phyloP scores from a whole-genome alignment of 2,329 filamentous ascomycete genomes.

The Pezicula carpinea region DNA sequence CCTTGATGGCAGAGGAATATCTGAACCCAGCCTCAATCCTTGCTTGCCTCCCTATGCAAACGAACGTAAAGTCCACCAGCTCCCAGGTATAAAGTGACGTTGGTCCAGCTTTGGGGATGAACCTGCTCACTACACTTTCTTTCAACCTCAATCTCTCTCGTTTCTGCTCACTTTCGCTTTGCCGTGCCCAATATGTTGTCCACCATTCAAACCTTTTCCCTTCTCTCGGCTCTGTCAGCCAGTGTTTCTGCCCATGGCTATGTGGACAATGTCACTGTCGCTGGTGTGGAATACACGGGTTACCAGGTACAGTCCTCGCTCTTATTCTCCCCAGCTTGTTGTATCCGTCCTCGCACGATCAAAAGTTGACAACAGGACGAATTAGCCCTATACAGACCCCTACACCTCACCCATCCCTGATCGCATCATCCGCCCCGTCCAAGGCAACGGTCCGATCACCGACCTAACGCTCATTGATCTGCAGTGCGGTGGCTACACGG shows the following conservation, averaged over 20 bases:
- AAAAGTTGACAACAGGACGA: slow-evolving; percentile 19
- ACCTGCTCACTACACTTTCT: too few relatives aligned
- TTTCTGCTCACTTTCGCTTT: too few relatives aligned
- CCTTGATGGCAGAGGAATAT: too few relatives aligned
- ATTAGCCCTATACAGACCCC: slow-evolving; percentile 37
- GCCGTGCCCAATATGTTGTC: too few relatives aligned
- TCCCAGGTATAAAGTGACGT: too few relatives aligned
- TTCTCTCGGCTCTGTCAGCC: slow-evolving; percentile 22
- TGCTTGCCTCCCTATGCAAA: too few relatives aligned
- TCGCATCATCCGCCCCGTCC: slow-evolving; percentile 52
- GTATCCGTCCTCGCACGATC: not conserved
- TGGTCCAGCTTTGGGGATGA: too few relatives aligned
- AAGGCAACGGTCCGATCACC: slow-evolving; percentile 53
- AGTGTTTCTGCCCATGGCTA: slow-evolving; percentile 43
- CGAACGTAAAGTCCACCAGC: too few relatives aligned
- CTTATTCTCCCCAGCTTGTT: not conserved
- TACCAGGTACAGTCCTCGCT: slow-evolving; percentile 28
- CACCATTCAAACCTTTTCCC: slow-evolving; percentile 10
- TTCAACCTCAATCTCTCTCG: too few relatives aligned
- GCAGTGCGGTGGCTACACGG: slow-evolving; percentile 51
- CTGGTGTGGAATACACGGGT: slow-evolving; percentile 23
- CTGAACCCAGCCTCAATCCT: too few relatives aligned
- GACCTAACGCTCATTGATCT: slow-evolving; percentile 48
- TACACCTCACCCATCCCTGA: slow-evolving; percentile 36
- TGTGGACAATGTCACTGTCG: slow-evolving; percentile 41